These are phyloP conservation scores for Trichoderma oligosporum DNA, from an alignment of 2,329 filamentous ascomycete species.

Conservation along the genomic window DNA sequence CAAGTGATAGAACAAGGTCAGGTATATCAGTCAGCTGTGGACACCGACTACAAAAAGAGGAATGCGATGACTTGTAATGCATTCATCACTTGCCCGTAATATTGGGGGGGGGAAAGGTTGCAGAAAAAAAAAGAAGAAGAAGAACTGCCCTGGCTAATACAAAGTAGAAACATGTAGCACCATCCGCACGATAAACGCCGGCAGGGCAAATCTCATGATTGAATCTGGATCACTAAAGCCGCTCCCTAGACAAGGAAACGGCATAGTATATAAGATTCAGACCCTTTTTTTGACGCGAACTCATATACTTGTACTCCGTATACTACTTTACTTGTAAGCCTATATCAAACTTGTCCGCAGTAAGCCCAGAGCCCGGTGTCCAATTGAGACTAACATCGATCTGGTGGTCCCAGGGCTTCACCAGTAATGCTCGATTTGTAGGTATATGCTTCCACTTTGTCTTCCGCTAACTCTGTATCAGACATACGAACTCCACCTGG, in stretches of 20 bases:
- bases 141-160: not conserved
- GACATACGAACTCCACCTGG: slow-evolving; percentile 7
- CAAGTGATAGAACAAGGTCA: not conserved
- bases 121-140: too few relatives aligned
- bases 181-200: not conserved
- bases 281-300: too few relatives aligned
- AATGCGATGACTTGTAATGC: not conserved
- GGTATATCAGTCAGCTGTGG: not conserved
- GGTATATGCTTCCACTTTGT: not conserved
- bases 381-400: slow-evolving; percentile 7
- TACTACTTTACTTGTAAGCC: too few relatives aligned
- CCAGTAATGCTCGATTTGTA: slow-evolving; percentile 1
- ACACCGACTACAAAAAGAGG: not conserved
- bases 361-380: slow-evolving; percentile 5
- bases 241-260: slow-evolving; percentile 14
- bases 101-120: not conserved
- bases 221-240: not conserved
- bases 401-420: not conserved
- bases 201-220: not conserved
- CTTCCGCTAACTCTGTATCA: slow-evolving; percentile 11
- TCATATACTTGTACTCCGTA: too few relatives aligned
- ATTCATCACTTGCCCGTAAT: not conserved
- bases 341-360: not conserved
- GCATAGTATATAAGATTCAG: not conserved
- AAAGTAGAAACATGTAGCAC: too few relatives aligned